phyloP scores from a whole-genome alignment of 1,284 basidiomycete genomes.

The Laetiporus sulphureus region DNA sequence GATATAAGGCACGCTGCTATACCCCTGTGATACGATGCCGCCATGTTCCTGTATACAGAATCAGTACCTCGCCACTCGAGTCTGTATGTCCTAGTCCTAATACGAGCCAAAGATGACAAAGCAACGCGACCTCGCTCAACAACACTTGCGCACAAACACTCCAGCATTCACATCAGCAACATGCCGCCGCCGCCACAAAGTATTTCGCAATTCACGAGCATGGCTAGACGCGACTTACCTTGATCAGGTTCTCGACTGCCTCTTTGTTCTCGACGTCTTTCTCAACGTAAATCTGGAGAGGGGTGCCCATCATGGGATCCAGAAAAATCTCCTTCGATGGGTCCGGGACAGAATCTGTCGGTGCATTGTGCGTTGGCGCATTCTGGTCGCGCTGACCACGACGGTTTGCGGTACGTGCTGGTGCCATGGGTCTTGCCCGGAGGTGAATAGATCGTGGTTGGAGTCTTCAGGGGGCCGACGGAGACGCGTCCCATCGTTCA shows the following conservation, averaged over 20 bases:
- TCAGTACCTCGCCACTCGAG: too few relatives aligned
- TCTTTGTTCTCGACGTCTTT: slow-evolving; percentile 71
- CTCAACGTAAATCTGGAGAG: slow-evolving; percentile 68
- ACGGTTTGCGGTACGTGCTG: slow-evolving; percentile 49
- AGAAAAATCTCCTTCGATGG: slow-evolving; percentile 46
- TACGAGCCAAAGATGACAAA: too few relatives aligned
- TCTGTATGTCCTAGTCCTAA: too few relatives aligned
- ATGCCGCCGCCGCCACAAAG: not conserved
- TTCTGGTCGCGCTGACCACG: slow-evolving; percentile 34
- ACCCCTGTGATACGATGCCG: slow-evolving; percentile 61
- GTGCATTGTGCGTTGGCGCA: slow-evolving; percentile 20
- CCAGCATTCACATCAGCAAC: too few relatives aligned
- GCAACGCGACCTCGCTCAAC: too few relatives aligned
- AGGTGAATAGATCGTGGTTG: slow-evolving; percentile 31
- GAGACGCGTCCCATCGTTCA: slow-evolving; percentile 5
- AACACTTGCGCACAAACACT: too few relatives aligned
- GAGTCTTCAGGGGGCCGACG: slow-evolving; percentile 29
- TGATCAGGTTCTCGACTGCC: slow-evolving; percentile 51
- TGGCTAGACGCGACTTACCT: slow-evolving; percentile 46
- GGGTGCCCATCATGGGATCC: slow-evolving; percentile 72
- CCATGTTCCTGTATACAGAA: slow-evolving; percentile 55
- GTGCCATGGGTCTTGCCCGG: slow-evolving; percentile 72
- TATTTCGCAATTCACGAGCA: not conserved
- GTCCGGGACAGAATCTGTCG: slow-evolving; percentile 22
- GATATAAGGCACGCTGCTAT: slow-evolving; percentile 70